Base-by-base conservation (phyloP, 805 yeast genomes). In the Isabelozyma gotoi region DNA sequence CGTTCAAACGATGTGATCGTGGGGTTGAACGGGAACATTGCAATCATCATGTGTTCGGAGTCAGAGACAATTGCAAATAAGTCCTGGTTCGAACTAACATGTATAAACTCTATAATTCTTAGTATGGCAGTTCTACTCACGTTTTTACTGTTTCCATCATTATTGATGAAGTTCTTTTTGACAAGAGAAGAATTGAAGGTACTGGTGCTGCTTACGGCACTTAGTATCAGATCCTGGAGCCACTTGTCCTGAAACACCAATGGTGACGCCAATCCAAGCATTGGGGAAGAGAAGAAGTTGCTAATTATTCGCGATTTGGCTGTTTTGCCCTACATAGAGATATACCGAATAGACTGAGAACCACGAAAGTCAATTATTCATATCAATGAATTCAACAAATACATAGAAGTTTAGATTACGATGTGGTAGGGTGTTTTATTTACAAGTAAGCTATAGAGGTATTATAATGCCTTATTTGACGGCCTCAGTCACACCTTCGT, bases 61-160 rank as follows among this genome's bases (percentile, higher is more conserved):
- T 71, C 76, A 7, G 65, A 55, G n/a, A 68, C 43, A 4, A 65
- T 50, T 3, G 60, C 65, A 4, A 67, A 52, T 6, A 69, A 39
- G 15, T 55, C 64, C 18, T 62, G 59, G 17, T 45, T 39, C 3
- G 46, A 36, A 0, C 66, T 57, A 15, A 51, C 42, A 18, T 55
- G 53, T 29, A 59, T 35, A 43, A 64, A 66, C 33, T 49, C 49
- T 38, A 53, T 46, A 15, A 70, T 56, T 39, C 71, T 50, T 17
- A 63, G 48, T 1, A 69, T 47, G 1, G 73, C 67, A 0, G 62
- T 54, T 20, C 29, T 40, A 4, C 19, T 38, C 32, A 36, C 50
- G 19, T 41, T 41, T 42, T 17, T 45, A 41, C 14, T 40, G 39
- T 31, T 44, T 43, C n/a, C 14, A 41, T 15, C 21, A 12, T 14